Conservation (phyloP, 257 asterid genomes). For the Paulownia fortunei region DNA sequence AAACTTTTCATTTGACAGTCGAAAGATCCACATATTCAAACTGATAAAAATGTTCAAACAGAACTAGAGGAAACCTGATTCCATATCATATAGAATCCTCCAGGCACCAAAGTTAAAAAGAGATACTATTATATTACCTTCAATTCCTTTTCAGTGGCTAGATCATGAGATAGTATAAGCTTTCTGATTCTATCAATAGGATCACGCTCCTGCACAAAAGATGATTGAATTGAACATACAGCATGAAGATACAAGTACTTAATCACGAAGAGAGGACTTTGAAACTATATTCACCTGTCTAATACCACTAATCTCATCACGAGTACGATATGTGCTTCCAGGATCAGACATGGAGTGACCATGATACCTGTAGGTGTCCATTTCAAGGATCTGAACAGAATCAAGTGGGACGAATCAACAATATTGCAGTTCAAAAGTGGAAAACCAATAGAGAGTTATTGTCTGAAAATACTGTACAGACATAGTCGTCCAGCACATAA, state of each 20-base stretch:
- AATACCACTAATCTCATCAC: slow-evolving; percentile 75
- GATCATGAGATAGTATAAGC: slow-evolving; percentile 60
- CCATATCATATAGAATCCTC: neutral
- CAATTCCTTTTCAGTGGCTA: slow-evolving; percentile 70
- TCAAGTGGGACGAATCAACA: slow-evolving; percentile 19
- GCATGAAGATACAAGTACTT: neutral
- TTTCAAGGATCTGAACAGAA: slow-evolving; percentile 72
- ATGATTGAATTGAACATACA: neutral
- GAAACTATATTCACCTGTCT: slow-evolving; percentile 58
- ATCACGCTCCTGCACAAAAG: slow-evolving; percentile 64
- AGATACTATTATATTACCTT: slow-evolving; percentile 45
- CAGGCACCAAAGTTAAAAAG: slow-evolving; percentile 2
- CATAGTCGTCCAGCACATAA: neutral
- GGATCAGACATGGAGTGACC: slow-evolving; percentile 91
- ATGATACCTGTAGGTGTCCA: slow-evolving; percentile 87
- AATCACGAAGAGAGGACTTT: neutral
- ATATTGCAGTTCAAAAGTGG: neutral
- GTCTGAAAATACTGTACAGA: neutral
- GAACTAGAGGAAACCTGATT: neutral
- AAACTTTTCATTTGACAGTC: neutral
- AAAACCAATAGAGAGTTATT: neutral
- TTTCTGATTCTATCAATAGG: slow-evolving; percentile 75
- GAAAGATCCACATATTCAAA: neutral
- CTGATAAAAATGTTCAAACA: neutral
- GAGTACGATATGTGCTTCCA: slow-evolving; percentile 82